Conservation (phyloP, 2,329 filamentous ascomycete genomes). For the Fusarium buxicola region DNA sequence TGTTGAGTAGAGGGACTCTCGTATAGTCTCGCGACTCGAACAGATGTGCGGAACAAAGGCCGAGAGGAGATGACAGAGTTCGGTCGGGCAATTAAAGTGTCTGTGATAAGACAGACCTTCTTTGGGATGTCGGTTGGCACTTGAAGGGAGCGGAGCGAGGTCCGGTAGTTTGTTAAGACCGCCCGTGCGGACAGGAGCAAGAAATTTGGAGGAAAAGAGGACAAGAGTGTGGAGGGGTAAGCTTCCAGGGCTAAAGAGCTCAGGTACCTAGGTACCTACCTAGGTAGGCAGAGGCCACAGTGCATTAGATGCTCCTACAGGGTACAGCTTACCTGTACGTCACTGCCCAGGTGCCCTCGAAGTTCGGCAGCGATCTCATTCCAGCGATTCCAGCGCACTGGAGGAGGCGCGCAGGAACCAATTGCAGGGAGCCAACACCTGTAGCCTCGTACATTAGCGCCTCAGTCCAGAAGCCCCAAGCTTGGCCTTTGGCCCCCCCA, state of each 20-base stretch:
- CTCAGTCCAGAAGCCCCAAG: slow-evolving; percentile 36
- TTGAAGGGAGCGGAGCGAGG: slow-evolving; percentile 16
- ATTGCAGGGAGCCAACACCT: slow-evolving; percentile 36
- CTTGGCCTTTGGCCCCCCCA: slow-evolving; percentile 29
- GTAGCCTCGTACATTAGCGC: slow-evolving; percentile 37
- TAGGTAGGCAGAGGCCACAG: neutral
- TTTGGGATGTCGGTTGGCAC: too few species aligned
- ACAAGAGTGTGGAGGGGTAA: slow-evolving; percentile 27
- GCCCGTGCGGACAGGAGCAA: slow-evolving; percentile 26
- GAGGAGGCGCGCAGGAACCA: slow-evolving; percentile 32
- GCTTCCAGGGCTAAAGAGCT: slow-evolving; percentile 9
- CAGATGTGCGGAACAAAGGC: neutral
- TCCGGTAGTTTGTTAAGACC: slow-evolving; percentile 33
- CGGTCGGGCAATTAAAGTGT: slow-evolving; percentile 3
- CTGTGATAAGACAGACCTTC: slow-evolving; percentile 4
- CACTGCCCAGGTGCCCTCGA: slow-evolving; percentile 16
- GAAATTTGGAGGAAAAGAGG: slow-evolving; percentile 6
- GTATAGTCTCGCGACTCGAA: neutral
- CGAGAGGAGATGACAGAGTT: neutral
- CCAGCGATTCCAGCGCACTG: slow-evolving; percentile 30
- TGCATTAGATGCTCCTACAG: slow-evolving; percentile 10
- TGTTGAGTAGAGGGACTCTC: neutral
- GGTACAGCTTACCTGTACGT: slow-evolving; percentile 18
- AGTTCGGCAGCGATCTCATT: slow-evolving; percentile 17
- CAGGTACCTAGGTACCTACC: slow-evolving; percentile 26